These are phyloP conservation scores for Ophiocordyceps camponoti-rufipedis DNA, from an alignment of 2,329 filamentous ascomycete genomes.

Conservation along the genomic window DNA sequence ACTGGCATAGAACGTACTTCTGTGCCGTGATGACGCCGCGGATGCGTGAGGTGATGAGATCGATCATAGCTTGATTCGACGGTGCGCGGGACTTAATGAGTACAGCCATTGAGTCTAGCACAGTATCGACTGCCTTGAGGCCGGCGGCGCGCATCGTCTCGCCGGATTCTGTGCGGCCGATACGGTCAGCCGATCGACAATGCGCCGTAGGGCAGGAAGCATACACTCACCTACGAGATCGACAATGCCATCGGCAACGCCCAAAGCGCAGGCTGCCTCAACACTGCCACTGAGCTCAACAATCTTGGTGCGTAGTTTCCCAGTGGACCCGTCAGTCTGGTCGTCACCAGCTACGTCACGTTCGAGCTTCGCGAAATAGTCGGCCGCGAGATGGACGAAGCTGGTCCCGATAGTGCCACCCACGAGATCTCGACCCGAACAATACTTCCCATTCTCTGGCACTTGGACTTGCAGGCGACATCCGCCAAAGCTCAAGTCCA, in stretches of 20 bases:
- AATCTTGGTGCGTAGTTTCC: conserved; percentile 64
- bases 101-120: conserved; percentile 72
- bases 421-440: conserved; percentile 56
- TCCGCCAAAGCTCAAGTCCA: conserved; percentile 77
- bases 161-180: conserved; percentile 53
- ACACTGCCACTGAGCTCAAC: conserved; percentile 93
- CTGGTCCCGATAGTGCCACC: conserved; percentile 92
- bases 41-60: conserved; percentile 74
- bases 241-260: conserved; percentile 91
- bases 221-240: conserved; percentile 71
- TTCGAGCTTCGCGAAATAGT: conserved; percentile 74
- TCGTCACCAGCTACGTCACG: conserved; percentile 22
- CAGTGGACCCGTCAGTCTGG: conserved; percentile 16
- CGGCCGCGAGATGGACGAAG: conserved; percentile 68
- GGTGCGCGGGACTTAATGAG: conserved; percentile 81
- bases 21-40: conserved; percentile 89
- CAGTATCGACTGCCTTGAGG: conserved; percentile 83
- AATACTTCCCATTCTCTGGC: conserved; percentile 62
- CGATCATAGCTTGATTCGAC: conserved; percentile 61
- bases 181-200: conserved; percentile 1
- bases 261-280: conserved; percentile 87
- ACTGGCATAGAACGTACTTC: conserved; percentile 86
- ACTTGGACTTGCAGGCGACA: conserved; percentile 97
- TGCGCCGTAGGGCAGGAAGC: too few relatives aligned
- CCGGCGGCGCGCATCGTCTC: conserved; percentile 97